A percentile compares a stretch with the other conserved stretches of the same genome.
phyloP scores from a whole-genome alignment of 805 yeast genomes.

The Suhomyces kilbournensis region DNA sequence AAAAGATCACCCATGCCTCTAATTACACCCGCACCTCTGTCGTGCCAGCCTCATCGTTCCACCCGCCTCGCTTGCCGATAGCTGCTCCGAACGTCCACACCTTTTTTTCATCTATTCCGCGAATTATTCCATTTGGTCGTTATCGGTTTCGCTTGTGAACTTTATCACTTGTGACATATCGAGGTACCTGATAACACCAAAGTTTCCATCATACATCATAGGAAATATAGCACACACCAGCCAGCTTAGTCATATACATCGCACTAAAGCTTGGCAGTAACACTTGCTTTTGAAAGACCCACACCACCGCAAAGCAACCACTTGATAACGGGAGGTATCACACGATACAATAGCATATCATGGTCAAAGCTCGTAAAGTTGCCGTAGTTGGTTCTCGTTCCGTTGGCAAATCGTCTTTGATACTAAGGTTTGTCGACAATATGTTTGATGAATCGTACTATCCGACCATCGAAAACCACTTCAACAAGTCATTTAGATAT shows the following conservation, averaged over 20 bases:
- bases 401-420: constrained; percentile 84
- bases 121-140: not conserved
- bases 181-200: not conserved
- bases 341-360: constrained; percentile 8
- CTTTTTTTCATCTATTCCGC: not conserved
- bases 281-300: not conserved
- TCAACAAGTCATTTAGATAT: constrained; percentile 63
- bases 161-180: not conserved
- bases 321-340: not conserved
- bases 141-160: not conserved
- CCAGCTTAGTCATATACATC: not conserved
- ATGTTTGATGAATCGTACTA: constrained; percentile 86
- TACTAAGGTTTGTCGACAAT: constrained; percentile 81
- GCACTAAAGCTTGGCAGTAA: not conserved
- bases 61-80: not conserved
- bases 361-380: constrained; percentile 63
- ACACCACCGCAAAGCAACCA: not conserved
- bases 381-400: constrained; percentile 87
- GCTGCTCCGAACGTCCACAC: not conserved
- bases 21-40: not conserved
- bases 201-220: not conserved
- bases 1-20: not conserved
- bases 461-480: constrained; percentile 88
- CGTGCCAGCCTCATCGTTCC: not conserved
- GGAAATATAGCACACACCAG: not conserved